phyloP scores from a whole-genome alignment of 352 stramenopile species.

The Plasmopara halstedii region DNA sequence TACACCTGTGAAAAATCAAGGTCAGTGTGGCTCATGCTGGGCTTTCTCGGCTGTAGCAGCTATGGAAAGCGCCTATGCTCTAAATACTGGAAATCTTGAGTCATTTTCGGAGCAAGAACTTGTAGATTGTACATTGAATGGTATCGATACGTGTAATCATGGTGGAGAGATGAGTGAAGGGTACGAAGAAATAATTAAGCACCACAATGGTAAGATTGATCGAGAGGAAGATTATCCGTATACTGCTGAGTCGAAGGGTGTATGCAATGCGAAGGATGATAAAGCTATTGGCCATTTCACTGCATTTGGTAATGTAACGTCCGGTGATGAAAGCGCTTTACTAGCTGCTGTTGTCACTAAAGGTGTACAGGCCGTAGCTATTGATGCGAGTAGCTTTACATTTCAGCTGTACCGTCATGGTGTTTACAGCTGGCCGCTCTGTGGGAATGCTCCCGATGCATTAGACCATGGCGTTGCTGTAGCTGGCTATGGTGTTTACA shows the following conservation, averaged over 20 bases:
- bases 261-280: constrained; percentile 78
- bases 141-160: constrained; percentile 91
- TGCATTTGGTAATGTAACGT: constrained; percentile 58
- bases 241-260: constrained; percentile 81
- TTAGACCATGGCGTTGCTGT: constrained; percentile 94
- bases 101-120: constrained; percentile 97
- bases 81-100: constrained; percentile 86
- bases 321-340: constrained; percentile 66
- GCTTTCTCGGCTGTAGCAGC: constrained; percentile 95
- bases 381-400: constrained; percentile 73
- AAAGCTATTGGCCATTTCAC: constrained; percentile 79
- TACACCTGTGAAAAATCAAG: constrained; percentile 91
- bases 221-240: constrained; percentile 94
- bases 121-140: constrained; percentile 92
- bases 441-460: constrained; percentile 73
- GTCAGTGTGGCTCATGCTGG: constrained; percentile 94
- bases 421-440: constrained; percentile 50
- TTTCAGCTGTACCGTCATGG: constrained; percentile 74
- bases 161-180: constrained; percentile 98
- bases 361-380: constrained; percentile 74
- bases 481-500: constrained; percentile 86
- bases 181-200: constrained; percentile 92
- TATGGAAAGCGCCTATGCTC: constrained; percentile 94
- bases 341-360: constrained; percentile 72
- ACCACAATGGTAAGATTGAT: constrained; percentile 79